Evolutionary conservation across 2,329 filamentous ascomycete genomes (phyloP).

Genomic region (Claviceps monticola): DNA sequence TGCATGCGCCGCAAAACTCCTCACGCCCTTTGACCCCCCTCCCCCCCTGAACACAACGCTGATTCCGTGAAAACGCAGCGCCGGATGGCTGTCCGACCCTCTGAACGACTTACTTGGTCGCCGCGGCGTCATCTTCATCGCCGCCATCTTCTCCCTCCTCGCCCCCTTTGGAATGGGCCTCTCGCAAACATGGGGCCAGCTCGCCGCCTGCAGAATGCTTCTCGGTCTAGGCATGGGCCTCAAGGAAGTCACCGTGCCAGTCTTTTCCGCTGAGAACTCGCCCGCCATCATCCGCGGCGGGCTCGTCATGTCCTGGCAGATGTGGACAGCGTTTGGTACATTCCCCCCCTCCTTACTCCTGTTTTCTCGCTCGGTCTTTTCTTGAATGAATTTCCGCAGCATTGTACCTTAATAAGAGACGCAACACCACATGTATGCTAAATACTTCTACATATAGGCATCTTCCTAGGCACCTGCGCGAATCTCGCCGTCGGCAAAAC

Average conservation of each 20-base stretch:
- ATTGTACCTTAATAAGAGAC: too few relatives aligned
- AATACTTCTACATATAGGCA: slow-evolving; percentile 24
- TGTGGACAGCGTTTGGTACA: slow-evolving; percentile 20
- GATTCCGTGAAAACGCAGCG: slow-evolving; percentile 17
- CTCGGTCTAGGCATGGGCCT: slow-evolving; percentile 49
- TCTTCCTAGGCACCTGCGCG: slow-evolving; percentile 52
- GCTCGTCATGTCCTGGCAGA: slow-evolving; percentile 40
- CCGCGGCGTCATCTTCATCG: slow-evolving; percentile 50
- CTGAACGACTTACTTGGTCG: slow-evolving; percentile 44
- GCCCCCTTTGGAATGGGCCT: slow-evolving; percentile 46
- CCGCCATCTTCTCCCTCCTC: slow-evolving; percentile 46
- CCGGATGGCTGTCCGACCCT: slow-evolving; percentile 49
- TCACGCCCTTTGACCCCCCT: too few relatives aligned
- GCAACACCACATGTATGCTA: too few relatives aligned
- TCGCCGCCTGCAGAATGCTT: slow-evolving; percentile 35
- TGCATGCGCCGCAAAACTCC: too few relatives aligned
- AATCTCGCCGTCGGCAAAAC: slow-evolving; percentile 50
- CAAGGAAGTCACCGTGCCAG: slow-evolving; percentile 33
- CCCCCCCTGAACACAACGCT: not conserved
- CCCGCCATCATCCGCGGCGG: slow-evolving; percentile 39
- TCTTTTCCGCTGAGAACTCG: slow-evolving; percentile 39
- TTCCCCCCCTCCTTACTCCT: not conserved
- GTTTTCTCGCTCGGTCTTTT: too few relatives aligned
- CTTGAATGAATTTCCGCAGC: too few relatives aligned
- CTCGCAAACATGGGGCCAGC: slow-evolving; percentile 43